Base-by-base conservation (phyloP, 1,284 basidiomycete species). In the Trametes polyzona region DNA sequence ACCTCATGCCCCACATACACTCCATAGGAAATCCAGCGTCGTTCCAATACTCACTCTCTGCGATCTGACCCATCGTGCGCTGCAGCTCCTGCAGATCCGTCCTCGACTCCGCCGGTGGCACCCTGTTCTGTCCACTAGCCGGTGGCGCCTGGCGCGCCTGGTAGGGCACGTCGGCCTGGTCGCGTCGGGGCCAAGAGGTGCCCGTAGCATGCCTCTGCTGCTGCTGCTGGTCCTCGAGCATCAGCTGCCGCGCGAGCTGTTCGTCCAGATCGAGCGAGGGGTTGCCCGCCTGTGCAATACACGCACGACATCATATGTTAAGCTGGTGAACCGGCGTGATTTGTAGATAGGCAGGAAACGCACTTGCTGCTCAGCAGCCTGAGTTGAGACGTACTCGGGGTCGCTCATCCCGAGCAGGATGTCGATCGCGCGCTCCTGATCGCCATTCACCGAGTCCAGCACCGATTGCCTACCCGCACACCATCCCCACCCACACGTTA, bases 361-460 rank as follows among this genome's bases (percentile, higher is more conserved):
- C 62, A 71, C 67, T n/a, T 65, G 62, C 1, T 57, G 58, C n/a
- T n/a, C n/a, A 0, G 68, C 65, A 2, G 61, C 57, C 4, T 64
- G 58, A 11, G 69, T 61, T 0, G 79, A 72, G 23, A 78, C 78
- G 67, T 88, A 91, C 6, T 85, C 79, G 1, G 90, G 91, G 73
- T 93, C 91, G 69, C 80, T 90, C 90, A 93, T 93, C 9, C 86
- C 86, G 8, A 93, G 79, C 16, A 93, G 74, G 0, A 79, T 74
- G 65, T 92, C 90, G 50, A 92, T 78, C 4, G 90, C 90, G 26
- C 78, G 80, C 64, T 88, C 89, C 62, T 90, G 83, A 63, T 89
- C 75, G 21, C 84, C 79, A 32, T 76, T 67, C 1, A 87, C 86
- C 10, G 86, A 87, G 55, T 90, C 82, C 44, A 92, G 74, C 1